Conservation (phyloP, 805 yeast genomes). For the Peterozyma xylosa region DNA sequence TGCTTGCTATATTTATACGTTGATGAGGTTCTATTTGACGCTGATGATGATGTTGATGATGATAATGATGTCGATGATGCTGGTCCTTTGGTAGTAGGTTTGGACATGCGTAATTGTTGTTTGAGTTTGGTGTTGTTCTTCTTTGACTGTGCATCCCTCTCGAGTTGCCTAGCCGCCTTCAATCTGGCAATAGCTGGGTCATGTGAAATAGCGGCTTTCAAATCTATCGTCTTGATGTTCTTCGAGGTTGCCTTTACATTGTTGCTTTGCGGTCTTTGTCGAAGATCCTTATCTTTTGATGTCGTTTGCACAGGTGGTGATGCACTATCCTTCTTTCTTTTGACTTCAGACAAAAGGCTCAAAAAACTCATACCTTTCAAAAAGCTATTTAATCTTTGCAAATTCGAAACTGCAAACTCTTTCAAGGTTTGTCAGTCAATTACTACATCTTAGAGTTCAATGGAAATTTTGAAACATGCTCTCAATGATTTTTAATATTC, state of each 20-base stretch:
- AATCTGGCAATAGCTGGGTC: slow-evolving; percentile 70
- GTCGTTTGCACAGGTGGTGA: too few relatives aligned
- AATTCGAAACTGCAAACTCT: background rate
- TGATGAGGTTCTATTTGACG: slow-evolving; percentile 4
- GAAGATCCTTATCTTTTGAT: too few relatives aligned
- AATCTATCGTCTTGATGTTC: background rate
- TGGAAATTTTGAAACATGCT: too few relatives aligned
- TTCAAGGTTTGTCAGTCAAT: background rate
- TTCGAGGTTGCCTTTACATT: background rate
- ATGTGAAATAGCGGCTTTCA: slow-evolving; percentile 8
- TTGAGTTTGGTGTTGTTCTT: slow-evolving; percentile 15
- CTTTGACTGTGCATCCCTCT: slow-evolving; percentile 34
- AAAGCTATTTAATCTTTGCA: background rate
- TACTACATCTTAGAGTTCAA: too few relatives aligned
- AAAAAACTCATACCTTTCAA: slow-evolving; percentile 13
- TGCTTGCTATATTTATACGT: slow-evolving; percentile 9
- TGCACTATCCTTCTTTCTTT: slow-evolving; percentile 11
- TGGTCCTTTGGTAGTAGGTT: slow-evolving; percentile 7
- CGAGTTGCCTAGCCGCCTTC: slow-evolving; percentile 58
- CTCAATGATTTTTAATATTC: too few relatives aligned
- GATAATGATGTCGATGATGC: slow-evolving; percentile 7
- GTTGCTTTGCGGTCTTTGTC: background rate
- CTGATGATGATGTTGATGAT: slow-evolving; percentile 8
- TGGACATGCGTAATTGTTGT: background rate
- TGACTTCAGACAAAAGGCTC: slow-evolving; percentile 21